Evolutionary conservation across 176 grass and related monocot genomes (phyloP).

Genomic region (Aegilops speltoides): DNA sequence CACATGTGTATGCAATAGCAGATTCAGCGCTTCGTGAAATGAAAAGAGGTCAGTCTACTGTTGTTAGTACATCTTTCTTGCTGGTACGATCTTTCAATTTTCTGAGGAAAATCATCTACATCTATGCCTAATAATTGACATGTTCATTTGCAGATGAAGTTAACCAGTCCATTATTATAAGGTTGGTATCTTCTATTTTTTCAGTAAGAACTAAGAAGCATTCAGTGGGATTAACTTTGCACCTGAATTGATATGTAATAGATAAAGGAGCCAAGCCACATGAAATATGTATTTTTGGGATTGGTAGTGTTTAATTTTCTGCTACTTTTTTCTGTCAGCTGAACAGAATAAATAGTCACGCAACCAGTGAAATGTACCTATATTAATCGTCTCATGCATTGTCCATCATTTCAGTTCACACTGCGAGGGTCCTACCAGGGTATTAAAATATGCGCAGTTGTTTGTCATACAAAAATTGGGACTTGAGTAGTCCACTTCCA

Average conservation of each 20-base stretch:
- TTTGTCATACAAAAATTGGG: constrained; percentile 19
- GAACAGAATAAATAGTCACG: constrained; percentile 15
- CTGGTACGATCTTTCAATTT: constrained; percentile 10
- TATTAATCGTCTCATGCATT: background rate
- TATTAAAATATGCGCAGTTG: background rate
- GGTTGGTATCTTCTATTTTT: constrained; percentile 45
- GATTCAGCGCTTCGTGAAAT: constrained; percentile 89
- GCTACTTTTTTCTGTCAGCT: background rate
- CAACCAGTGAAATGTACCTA: background rate
- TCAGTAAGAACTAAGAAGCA: background rate
- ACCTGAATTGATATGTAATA: constrained; percentile 7
- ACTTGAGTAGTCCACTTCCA: constrained; percentile 3
- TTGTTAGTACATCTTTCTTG: constrained; percentile 28
- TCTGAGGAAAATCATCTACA: constrained; percentile 1
- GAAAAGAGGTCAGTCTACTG: constrained; percentile 68
- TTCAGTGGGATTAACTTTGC: background rate
- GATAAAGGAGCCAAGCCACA: background rate
- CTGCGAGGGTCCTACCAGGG: background rate
- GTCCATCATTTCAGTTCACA: background rate
- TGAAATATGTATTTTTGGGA: constrained; percentile 1
- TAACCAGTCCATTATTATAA: constrained; percentile 98
- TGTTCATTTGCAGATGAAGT: constrained; percentile 89
- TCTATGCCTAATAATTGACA: constrained; percentile 39
- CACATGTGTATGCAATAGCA: constrained; percentile 98
- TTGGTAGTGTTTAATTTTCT: constrained; percentile 16